Conservation (phyloP, 2,329 filamentous ascomycete species). For the Sarocladiaceae sp. region DNA sequence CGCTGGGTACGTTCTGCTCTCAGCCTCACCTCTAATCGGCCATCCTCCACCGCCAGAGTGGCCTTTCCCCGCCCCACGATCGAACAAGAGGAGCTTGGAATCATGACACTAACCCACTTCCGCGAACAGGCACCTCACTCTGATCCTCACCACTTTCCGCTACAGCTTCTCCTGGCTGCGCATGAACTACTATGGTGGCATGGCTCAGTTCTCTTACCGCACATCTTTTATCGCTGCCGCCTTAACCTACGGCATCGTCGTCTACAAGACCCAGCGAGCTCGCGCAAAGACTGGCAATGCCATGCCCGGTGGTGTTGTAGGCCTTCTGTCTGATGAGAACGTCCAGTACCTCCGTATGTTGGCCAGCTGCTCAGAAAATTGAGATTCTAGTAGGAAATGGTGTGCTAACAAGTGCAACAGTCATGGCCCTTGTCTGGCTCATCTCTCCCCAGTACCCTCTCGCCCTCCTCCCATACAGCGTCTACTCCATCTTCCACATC, state of each 20-base stretch:
- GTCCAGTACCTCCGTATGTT: conserved; percentile 89
- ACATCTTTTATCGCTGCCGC: conserved; percentile 85
- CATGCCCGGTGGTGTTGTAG: conserved; percentile 54
- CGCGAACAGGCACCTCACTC: conserved; percentile 68
- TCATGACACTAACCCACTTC: conserved; percentile 14
- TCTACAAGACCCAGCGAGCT: conserved; percentile 94
- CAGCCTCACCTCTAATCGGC: background rate
- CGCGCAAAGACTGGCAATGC: conserved; percentile 70
- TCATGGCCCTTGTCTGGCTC: conserved; percentile 94
- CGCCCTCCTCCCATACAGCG: conserved; percentile 87
- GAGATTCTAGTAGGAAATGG: background rate
- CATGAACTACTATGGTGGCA: conserved; percentile 77
- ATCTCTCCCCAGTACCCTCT: conserved; percentile 84
- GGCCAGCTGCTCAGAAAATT: background rate
- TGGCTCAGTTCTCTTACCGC: conserved; percentile 83
- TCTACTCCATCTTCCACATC: conserved; percentile 98
- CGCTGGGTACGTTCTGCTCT: conserved; percentile 60
- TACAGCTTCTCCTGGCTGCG: conserved; percentile 83
- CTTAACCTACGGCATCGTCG: conserved; percentile 93
- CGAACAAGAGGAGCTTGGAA: background rate
- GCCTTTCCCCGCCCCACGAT: conserved; percentile 5
- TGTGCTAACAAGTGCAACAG: conserved; percentile 40
- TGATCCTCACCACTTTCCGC: conserved; percentile 77
- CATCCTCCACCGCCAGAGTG: conserved; percentile 10
- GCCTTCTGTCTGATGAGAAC: conserved; percentile 83